Base-by-base conservation (phyloP, 768 basidiomycete genomes). In the Boletus sensibilis region DNA sequence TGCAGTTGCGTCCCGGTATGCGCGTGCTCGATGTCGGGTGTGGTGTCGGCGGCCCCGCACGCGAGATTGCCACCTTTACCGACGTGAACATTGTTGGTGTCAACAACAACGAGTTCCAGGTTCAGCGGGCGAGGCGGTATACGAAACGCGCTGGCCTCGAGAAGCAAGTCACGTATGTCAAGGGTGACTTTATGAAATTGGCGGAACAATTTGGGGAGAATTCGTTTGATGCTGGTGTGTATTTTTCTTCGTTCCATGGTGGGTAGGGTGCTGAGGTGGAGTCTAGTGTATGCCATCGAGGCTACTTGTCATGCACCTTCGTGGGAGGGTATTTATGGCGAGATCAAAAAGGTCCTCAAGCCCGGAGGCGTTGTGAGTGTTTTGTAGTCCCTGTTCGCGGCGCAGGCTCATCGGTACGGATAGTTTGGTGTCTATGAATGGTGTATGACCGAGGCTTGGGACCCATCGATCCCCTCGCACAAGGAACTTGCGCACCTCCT, bases 401-500 rank as follows among this genome's bases (percentile, higher is more conserved):
- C 44, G 34, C n/a, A 46, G 2, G 58, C 62, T 57, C 3, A 57
- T 27, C 5, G 4, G 45, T 33, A 42, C 38, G 49, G 39, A 1
- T 58, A 95, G 90, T 97, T 97, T 73, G 96, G 95, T 68, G 90
- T 98, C 37, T 99, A 98, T 74, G 97, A 98, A 72, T 99, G 96
- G 96, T 88, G 86, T 74, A 98, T 99, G 97, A 98, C 97, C 20
- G 94, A 98, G 72, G 70, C 74, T 4, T 95, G 95, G 92, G 90
- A 98, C 74, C 82, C 90, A 38, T 82, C 88, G 44, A 89, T 80
- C 68, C 90, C 94, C 18, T 74, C 81, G 52, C 96, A 98, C 82
- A 95, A 94, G 76, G 82, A 82, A 43, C 85, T 98, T 55, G 92
- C 92, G 13, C 94, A 98, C 76, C 83, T 82, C 58, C 88, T 98